These are phyloP conservation scores for Arthonia radiata DNA, from an alignment of 495 filamentous ascomycete species.

Conservation along the genomic window DNA sequence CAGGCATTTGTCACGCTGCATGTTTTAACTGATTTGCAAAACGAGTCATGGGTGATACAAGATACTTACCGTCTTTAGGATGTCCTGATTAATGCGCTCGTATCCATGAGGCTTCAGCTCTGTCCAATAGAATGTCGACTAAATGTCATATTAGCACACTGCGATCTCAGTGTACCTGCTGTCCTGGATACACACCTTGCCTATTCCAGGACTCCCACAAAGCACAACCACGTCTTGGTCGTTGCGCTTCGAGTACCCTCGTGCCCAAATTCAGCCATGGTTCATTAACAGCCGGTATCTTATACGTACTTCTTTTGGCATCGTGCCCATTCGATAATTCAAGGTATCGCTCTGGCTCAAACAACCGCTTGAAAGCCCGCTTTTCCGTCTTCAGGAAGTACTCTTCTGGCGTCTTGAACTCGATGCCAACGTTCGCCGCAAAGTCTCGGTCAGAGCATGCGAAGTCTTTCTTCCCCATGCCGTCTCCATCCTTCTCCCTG, in stretches of 20 bases:
- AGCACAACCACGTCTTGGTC: conserved; percentile 53
- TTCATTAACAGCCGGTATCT: conserved; percentile 2
- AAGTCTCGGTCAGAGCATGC: conserved; percentile 69
- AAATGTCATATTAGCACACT: too few relatives aligned
- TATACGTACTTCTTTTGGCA: conserved; percentile 12
- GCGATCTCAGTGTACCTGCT: too few relatives aligned
- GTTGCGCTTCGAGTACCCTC: conserved; percentile 4
- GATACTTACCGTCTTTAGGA: conserved; percentile 61
- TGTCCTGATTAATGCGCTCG: conserved; percentile 74
- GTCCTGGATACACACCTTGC: too few relatives aligned
- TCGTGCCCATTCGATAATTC: conserved; percentile 6
- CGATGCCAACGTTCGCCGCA: conserved; percentile 55
- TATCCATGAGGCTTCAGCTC: conserved; percentile 58
- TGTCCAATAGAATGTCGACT: conserved; percentile 67
- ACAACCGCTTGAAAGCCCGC: conserved; percentile 35
- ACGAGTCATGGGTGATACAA: too few relatives aligned
- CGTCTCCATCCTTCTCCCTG: conserved; percentile 11
- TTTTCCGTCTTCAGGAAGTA: conserved; percentile 49
- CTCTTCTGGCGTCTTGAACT: conserved; percentile 72
- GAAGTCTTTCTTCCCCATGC: conserved; percentile 27
- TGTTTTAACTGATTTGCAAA: too few relatives aligned
- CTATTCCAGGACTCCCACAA: conserved; percentile 67
- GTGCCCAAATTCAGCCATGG: too few relatives aligned
- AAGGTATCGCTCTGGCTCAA: conserved; percentile 36
- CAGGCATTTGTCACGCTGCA: conserved; percentile 63